A percentile compares a stretch with the other conserved stretches of the same genome.
These are phyloP conservation scores for Trichoderma lentiforme DNA, from an alignment of 2,329 filamentous ascomycete species.

Conservation along the genomic window DNA sequence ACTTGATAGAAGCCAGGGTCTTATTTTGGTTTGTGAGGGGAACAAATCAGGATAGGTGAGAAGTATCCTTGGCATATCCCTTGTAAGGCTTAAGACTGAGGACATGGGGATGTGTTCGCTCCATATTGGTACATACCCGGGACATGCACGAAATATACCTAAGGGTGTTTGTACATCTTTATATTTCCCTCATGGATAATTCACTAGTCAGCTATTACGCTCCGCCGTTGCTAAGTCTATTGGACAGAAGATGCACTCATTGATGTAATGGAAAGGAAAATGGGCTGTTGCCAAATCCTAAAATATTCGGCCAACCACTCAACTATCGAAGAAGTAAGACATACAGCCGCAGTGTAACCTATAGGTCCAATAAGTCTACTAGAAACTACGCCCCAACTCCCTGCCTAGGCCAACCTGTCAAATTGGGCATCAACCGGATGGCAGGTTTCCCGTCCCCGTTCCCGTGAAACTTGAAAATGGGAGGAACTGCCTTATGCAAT, in stretches of 20 bases:
- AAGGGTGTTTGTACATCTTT: background rate
- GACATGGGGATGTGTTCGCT: background rate
- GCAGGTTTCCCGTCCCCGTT: background rate
- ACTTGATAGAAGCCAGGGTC: background rate
- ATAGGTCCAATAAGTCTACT: background rate
- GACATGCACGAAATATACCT: background rate
- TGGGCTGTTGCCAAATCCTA: background rate
- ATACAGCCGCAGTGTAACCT: background rate
- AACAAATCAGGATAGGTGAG: background rate
- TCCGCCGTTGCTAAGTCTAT: background rate
- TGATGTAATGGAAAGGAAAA: background rate
- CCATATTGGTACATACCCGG: background rate
- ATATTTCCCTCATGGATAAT: no score
- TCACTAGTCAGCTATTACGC: background rate
- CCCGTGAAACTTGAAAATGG: background rate
- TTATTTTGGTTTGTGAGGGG: background rate
- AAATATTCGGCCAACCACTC: background rate
- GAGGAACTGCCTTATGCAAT: background rate
- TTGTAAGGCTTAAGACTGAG: background rate
- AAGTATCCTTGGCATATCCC: background rate
- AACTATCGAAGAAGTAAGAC: background rate
- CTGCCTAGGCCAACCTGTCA: background rate
- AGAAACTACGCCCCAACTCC: background rate
- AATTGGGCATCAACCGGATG: background rate
- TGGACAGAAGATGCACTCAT: background rate